These are phyloP conservation scores for Thelonectria rubi DNA, from an alignment of 2,329 filamentous ascomycete species.

Conservation along the genomic window DNA sequence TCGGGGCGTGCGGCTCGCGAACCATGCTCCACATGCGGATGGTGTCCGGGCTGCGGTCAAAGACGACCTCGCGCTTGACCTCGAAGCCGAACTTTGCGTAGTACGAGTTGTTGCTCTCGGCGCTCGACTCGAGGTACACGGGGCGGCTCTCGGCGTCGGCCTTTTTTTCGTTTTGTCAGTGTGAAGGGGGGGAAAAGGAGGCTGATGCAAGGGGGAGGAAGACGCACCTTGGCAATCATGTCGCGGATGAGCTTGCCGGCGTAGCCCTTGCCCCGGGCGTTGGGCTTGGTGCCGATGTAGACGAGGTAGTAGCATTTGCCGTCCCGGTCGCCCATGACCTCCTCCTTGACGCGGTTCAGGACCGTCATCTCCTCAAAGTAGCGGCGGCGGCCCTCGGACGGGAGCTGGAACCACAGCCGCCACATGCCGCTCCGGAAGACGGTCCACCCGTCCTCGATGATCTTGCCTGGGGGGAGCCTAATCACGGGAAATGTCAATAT, in stretches of 20 bases:
- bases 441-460: slow-evolving; percentile 78
- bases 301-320: slow-evolving; percentile 81
- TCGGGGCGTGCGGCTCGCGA: slow-evolving; percentile 66
- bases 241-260: slow-evolving; percentile 75
- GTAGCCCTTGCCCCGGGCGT: slow-evolving; percentile 76
- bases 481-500: background rate
- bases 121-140: slow-evolving; percentile 83
- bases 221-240: slow-evolving; percentile 68
- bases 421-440: slow-evolving; percentile 79
- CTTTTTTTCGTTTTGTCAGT: slow-evolving; percentile 44
- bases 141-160: slow-evolving; percentile 74
- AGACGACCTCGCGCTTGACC: slow-evolving; percentile 67
- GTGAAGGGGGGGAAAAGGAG: background rate
- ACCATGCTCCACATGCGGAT: slow-evolving; percentile 84
- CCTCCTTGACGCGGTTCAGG: slow-evolving; percentile 75
- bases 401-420: slow-evolving; percentile 79
- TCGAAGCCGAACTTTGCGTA: slow-evolving; percentile 82
- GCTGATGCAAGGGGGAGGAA: background rate
- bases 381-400: slow-evolving; percentile 73
- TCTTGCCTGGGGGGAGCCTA: slow-evolving; percentile 79
- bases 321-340: slow-evolving; percentile 73
- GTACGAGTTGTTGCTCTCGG: slow-evolving; percentile 72
- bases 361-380: slow-evolving; percentile 82
- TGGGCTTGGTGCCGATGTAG: slow-evolving; percentile 80
- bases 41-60: slow-evolving; percentile 66